Conservation (phyloP, 179 eudicot species). For the Beta macrorhiza region DNA sequence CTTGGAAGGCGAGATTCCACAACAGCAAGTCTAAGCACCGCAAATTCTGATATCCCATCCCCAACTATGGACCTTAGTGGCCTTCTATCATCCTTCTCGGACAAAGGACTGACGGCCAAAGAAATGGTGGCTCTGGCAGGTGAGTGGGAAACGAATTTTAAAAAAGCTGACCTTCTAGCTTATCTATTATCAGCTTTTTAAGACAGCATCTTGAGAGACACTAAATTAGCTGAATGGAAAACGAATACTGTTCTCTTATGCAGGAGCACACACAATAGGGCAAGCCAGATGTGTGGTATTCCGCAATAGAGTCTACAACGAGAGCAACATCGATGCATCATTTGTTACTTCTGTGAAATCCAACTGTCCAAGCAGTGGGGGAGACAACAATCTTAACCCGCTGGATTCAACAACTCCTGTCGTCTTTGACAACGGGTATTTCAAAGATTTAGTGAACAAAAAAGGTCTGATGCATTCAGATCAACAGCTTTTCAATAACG, state of each 20-base stretch:
- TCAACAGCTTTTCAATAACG: constrained; percentile 29
- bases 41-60: constrained; percentile 46
- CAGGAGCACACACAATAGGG: constrained; percentile 35
- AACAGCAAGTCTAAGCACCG: constrained; percentile 36
- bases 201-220: not conserved
- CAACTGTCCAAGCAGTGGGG: constrained; percentile 38
- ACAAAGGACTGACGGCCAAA: constrained; percentile 36
- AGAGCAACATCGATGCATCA: constrained; percentile 37
- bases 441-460: constrained; percentile 22
- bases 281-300: constrained; percentile 29
- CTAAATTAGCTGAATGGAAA: not conserved
- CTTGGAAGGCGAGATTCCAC: constrained; percentile 58
- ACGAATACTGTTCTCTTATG: not conserved
- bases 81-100: constrained; percentile 35
- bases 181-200: not conserved
- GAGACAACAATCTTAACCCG: constrained; percentile 26
- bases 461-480: constrained; percentile 31
- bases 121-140: constrained; percentile 58
- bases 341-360: constrained; percentile 29
- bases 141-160: constrained; percentile 20
- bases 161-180: not conserved
- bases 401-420: constrained; percentile 24
- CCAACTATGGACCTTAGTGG: constrained; percentile 42
- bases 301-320: constrained; percentile 36
- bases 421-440: constrained; percentile 25